Percentiles rank a stretch among this genome's conserved stretches.
phyloP scores from a whole-genome alignment of 2,329 filamentous ascomycete species.

The Eutypella sp. region DNA sequence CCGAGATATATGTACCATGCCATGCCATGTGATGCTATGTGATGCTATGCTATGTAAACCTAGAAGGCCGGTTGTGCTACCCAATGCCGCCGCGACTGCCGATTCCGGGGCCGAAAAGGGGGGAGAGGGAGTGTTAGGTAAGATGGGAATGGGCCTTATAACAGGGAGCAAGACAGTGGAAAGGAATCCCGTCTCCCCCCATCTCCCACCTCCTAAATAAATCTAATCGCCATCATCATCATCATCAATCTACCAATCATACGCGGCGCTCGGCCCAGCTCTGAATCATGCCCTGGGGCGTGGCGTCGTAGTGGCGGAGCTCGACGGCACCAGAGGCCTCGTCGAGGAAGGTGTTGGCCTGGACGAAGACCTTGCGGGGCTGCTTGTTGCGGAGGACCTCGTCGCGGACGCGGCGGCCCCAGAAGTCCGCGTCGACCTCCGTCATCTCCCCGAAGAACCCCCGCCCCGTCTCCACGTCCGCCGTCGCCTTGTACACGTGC shows the following conservation, averaged over 20 bases:
- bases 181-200: neutral
- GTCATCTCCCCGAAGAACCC: constrained; percentile 82
- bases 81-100: too few species aligned
- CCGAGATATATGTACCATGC: too few species aligned
- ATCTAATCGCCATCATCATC: too few species aligned
- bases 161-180: too few species aligned
- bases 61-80: too few species aligned
- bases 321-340: constrained; percentile 64
- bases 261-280: constrained; percentile 66
- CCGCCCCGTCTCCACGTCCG: constrained; percentile 72
- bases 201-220: neutral
- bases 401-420: constrained; percentile 72
- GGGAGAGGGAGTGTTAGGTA: too few species aligned
- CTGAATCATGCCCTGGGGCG: constrained; percentile 73
- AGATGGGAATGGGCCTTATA: too few species aligned
- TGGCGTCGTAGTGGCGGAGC: constrained; percentile 82
- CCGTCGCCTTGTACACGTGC: constrained; percentile 88
- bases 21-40: too few species aligned
- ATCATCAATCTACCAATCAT: too few species aligned
- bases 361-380: constrained; percentile 87
- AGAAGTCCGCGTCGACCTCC: constrained; percentile 74
- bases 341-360: constrained; percentile 79
- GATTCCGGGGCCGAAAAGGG: too few species aligned
- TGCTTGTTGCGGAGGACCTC: constrained; percentile 73
- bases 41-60: too few species aligned